A percentile compares a stretch with the other conserved stretches of the same genome.
Conservation (phyloP, 1,284 basidiomycete genomes). For the Ustilago tritici region DNA sequence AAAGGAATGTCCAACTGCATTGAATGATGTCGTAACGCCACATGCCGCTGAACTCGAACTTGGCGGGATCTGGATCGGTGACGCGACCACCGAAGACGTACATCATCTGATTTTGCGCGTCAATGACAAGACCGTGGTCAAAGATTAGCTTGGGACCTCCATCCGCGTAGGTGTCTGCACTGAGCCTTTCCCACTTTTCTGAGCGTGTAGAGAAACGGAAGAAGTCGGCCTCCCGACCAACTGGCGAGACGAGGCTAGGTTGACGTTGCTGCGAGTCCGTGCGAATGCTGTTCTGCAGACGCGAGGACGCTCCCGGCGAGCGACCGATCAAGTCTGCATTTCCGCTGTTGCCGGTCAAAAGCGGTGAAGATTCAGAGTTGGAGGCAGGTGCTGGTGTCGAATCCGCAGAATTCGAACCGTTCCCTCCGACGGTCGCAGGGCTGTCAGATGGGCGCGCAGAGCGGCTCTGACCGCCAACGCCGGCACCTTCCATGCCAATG, state of each 20-base stretch:
- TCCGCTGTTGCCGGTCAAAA: slow-evolving; percentile 13
- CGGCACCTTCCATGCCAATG: slow-evolving; percentile 34
- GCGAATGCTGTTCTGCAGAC: slow-evolving; percentile 22
- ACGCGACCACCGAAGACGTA: slow-evolving; percentile 84
- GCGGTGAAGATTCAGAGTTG: slow-evolving; percentile 38
- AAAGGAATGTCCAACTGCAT: slow-evolving; percentile 63
- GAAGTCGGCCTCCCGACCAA: slow-evolving; percentile 63
- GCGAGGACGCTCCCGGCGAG: slow-evolving; percentile 26
- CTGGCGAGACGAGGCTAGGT: slow-evolving; percentile 23
- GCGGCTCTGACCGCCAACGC: slow-evolving; percentile 12
- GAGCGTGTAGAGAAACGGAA: slow-evolving; percentile 68
- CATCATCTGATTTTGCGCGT: slow-evolving; percentile 78
- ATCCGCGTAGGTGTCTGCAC: slow-evolving; percentile 68
- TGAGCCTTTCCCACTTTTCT: slow-evolving; percentile 67
- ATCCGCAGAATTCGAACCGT: slow-evolving; percentile 8
- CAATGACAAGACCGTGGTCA: slow-evolving; percentile 84
- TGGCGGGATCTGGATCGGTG: slow-evolving; percentile 73
- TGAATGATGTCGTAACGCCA: slow-evolving; percentile 67
- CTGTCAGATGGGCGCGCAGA: not conserved
- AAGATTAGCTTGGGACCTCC: slow-evolving; percentile 81
- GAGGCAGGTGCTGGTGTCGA: slow-evolving; percentile 28
- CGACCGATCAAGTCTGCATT: slow-evolving; percentile 20
- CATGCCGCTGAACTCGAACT: slow-evolving; percentile 66
- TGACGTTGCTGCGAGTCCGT: slow-evolving; percentile 34
- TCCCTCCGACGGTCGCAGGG: not conserved